Evolutionary conservation across 768 basidiomycete species (phyloP).

Genomic region (Boletus fagicola): DNA sequence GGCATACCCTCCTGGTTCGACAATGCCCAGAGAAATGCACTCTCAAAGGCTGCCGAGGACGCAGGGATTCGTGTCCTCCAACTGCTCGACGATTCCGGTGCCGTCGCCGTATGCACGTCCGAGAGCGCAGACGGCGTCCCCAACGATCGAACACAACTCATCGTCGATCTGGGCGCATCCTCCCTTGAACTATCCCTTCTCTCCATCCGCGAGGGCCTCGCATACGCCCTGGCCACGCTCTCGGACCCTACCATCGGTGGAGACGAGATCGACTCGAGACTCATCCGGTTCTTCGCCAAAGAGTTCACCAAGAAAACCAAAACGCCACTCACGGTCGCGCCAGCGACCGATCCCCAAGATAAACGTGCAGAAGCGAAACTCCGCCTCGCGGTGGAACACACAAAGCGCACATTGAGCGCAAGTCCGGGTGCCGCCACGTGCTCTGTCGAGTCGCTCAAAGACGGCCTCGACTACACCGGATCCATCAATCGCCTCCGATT

Average conservation of each 20-base stretch:
- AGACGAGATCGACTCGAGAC: slow-evolving; percentile 71
- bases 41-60: slow-evolving; percentile 69
- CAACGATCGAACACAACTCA: slow-evolving; percentile 70
- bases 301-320: slow-evolving; percentile 98
- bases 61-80: slow-evolving; percentile 86
- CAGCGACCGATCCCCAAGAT: slow-evolving; percentile 57
- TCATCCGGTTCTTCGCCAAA: slow-evolving; percentile 89
- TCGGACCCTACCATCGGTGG: slow-evolving; percentile 53
- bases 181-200: slow-evolving; percentile 68
- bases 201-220: slow-evolving; percentile 72
- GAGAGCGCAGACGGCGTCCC: slow-evolving; percentile 39
- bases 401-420: slow-evolving; percentile 89
- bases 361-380: slow-evolving; percentile 92
- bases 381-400: slow-evolving; percentile 88
- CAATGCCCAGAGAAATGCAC: slow-evolving; percentile 61
- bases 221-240: slow-evolving; percentile 57
- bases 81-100: slow-evolving; percentile 83
- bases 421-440: slow-evolving; percentile 85
- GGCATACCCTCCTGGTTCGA: slow-evolving; percentile 77
- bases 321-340: slow-evolving; percentile 61
- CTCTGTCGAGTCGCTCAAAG: slow-evolving; percentile 91
- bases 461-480: slow-evolving; percentile 86
- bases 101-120: slow-evolving; percentile 58
- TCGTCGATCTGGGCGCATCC: slow-evolving; percentile 81
- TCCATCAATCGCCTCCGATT: slow-evolving; percentile 56